Conservation (phyloP, 305 asterid species). For the Rubia occidens region DNA sequence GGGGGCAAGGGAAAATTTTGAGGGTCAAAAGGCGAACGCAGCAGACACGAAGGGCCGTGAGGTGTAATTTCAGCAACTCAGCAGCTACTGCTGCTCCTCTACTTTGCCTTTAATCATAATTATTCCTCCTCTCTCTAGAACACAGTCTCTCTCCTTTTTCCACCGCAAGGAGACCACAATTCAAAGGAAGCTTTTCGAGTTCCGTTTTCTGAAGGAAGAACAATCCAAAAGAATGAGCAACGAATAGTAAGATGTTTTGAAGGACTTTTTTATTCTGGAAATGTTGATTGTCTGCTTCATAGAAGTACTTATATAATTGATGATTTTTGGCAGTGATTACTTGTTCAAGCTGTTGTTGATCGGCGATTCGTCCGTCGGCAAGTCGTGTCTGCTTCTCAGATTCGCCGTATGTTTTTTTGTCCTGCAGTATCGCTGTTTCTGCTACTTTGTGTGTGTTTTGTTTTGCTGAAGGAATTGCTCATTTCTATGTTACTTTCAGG, state of each 20-base stretch:
- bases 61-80: neutral
- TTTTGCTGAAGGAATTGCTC: neutral
- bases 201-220: neutral
- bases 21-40: neutral
- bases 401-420: conserved; percentile 57
- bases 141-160: neutral
- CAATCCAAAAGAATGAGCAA: conserved; percentile 42
- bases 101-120: conserved; percentile 5
- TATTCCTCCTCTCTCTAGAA: neutral
- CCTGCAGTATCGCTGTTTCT: neutral
- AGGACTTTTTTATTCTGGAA: neutral
- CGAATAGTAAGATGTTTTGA: conserved; percentile 52
- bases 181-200: neutral
- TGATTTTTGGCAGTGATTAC: conserved; percentile 46
- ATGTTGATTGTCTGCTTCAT: neutral
- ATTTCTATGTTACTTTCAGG: conserved; percentile 43
- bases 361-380: conserved; percentile 93
- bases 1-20: no score
- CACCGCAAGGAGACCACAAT: neutral
- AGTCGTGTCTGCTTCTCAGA: conserved; percentile 92
- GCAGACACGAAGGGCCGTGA: neutral
- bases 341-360: conserved; percentile 85
- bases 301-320: neutral
- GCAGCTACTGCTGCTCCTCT: neutral
- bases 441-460: neutral